phyloP scores from a whole-genome alignment of 2,329 filamentous ascomycete species.

The Zymoseptoria pseudotritici region DNA sequence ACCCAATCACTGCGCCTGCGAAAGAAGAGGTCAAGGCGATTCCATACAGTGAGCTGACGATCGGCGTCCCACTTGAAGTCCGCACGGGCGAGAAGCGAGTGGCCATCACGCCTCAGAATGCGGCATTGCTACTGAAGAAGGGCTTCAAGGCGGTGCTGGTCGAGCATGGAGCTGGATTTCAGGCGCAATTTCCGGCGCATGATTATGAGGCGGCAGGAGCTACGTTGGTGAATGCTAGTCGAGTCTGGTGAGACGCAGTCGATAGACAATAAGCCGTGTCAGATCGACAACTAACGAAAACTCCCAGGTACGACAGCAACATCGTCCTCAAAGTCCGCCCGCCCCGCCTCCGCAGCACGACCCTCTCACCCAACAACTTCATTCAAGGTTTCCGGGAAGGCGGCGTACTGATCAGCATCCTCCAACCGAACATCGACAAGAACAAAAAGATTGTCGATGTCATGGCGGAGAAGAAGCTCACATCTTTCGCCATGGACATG shows the following conservation, averaged over 20 bases:
- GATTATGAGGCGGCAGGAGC: constrained; percentile 74
- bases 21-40: constrained; percentile 23
- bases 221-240: constrained; percentile 60
- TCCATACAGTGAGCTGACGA: constrained; percentile 64
- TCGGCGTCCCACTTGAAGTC: constrained; percentile 75
- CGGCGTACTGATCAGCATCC: constrained; percentile 71
- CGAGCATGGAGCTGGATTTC: constrained; percentile 69
- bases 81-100: constrained; percentile 73
- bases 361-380: constrained; percentile 49
- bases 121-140: constrained; percentile 74
- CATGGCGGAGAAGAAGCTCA: constrained; percentile 63
- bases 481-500: constrained; percentile 86
- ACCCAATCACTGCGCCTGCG: constrained; percentile 1
- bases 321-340: constrained; percentile 79
- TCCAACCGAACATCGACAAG: constrained; percentile 63
- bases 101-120: constrained; percentile 77
- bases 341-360: constrained; percentile 51
- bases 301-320: constrained; percentile 50
- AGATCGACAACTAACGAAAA: not conserved
- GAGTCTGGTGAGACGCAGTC: constrained; percentile 51
- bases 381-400: constrained; percentile 59
- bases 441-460: constrained; percentile 69
- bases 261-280: not conserved
- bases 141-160: constrained; percentile 71
- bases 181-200: constrained; percentile 69